phyloP scores from a whole-genome alignment of 257 asterid species.

The Solanum arcanum region DNA sequence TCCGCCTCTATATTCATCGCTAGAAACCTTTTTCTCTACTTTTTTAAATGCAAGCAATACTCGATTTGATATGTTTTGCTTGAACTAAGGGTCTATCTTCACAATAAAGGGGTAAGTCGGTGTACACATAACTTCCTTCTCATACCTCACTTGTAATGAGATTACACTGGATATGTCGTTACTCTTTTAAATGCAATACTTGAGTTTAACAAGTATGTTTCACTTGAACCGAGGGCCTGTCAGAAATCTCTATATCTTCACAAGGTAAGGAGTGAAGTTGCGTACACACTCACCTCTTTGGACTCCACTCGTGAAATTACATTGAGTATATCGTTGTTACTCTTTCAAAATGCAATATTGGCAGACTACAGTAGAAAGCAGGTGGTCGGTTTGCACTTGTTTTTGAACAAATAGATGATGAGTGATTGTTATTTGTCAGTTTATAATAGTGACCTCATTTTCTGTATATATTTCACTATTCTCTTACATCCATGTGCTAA shows the following conservation, averaged over 20 bases:
- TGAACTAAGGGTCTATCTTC: not conserved
- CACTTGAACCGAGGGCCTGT: not conserved
- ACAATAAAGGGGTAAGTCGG: not conserved
- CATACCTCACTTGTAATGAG: not conserved
- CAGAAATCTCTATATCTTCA: not conserved
- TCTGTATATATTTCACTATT: not conserved
- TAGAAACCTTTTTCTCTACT: not conserved
- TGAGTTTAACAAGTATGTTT: not conserved
- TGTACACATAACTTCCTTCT: not conserved
- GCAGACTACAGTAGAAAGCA: not conserved
- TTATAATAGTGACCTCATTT: not conserved
- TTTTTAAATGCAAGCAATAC: not conserved
- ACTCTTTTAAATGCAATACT: not conserved
- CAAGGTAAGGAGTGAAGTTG: not conserved
- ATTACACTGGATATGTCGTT: not conserved
- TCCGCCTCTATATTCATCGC: not conserved
- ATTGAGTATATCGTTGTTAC: not conserved
- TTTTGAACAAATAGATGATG: not conserved
- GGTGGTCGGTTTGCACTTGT: not conserved
- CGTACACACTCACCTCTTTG: not conserved
- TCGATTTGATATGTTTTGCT: not conserved
- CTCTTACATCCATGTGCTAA: not conserved
- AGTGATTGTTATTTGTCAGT: not conserved
- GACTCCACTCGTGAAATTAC: not conserved
- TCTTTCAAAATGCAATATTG: not conserved